Conservation (phyloP, 148 eudicot genomes). For the Beta vulgaris region DNA sequence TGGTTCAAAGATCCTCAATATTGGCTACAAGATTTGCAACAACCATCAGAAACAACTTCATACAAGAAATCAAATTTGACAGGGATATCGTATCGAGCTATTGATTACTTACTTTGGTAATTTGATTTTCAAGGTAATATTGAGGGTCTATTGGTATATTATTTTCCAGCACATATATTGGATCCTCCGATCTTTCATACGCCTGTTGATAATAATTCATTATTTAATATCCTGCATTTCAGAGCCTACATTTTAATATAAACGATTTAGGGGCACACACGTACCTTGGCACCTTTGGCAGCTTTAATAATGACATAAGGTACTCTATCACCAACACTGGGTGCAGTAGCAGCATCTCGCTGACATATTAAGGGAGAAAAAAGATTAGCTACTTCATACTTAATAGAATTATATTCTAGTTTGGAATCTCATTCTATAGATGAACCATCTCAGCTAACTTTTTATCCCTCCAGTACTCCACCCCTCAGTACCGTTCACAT, state of each 20-base stretch:
- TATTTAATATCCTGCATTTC: constrained; percentile 2
- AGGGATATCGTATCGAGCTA: background rate
- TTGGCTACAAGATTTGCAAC: constrained; percentile 64
- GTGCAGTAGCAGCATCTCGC: constrained; percentile 99
- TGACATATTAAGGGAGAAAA: constrained; percentile 29
- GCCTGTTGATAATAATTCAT: constrained; percentile 57
- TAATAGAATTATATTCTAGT: too few species aligned
- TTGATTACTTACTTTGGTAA: constrained; percentile 69
- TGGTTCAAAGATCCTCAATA: constrained; percentile 95
- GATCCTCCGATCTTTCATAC: constrained; percentile 97
- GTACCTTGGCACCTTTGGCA: constrained; percentile 98
- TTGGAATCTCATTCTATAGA: constrained; percentile 9
- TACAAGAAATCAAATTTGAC: background rate
- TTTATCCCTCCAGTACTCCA: background rate
- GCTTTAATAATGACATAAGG: constrained; percentile 96
- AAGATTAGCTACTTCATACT: background rate
- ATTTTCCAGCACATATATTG: constrained; percentile 91
- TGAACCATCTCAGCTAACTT: constrained; percentile 1
- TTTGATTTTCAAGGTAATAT: constrained; percentile 96
- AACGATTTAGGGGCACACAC: constrained; percentile 8
- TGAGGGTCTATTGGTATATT: constrained; percentile 95
- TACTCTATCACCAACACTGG: constrained; percentile 95
- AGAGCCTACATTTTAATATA: background rate
- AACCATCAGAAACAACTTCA: constrained; percentile 20
- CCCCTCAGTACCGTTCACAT: background rate